These are phyloP conservation scores for Emmonsiellopsis sp. DNA, from an alignment of 2,329 filamentous ascomycete species.

Conservation along the genomic window DNA sequence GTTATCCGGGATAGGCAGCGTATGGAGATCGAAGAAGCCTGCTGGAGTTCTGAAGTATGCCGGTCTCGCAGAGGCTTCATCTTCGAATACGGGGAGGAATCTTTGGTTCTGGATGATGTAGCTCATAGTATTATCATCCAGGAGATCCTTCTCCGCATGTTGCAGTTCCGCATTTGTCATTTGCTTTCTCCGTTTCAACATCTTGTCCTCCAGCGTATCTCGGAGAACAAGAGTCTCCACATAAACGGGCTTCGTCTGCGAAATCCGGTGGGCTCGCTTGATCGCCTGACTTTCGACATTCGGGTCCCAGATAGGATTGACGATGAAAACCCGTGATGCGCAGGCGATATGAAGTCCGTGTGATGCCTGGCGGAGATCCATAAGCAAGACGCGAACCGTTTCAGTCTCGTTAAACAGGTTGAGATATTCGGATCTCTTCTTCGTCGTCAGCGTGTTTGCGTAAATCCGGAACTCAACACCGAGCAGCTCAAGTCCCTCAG, in stretches of 20 bases:
- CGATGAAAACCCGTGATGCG: conserved; percentile 79
- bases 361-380: conserved; percentile 84
- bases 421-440: conserved; percentile 64
- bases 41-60: conserved; percentile 21
- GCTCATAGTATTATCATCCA: conserved; percentile 50
- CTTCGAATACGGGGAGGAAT: conserved; percentile 34
- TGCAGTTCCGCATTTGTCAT: conserved; percentile 60
- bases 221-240: conserved; percentile 79
- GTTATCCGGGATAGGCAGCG: conserved; percentile 25
- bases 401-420: conserved; percentile 63
- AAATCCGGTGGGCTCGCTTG: conserved; percentile 79
- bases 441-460: conserved; percentile 45
- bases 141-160: conserved; percentile 44
- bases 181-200: conserved; percentile 60
- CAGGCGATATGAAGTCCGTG: conserved; percentile 77
- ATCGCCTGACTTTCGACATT: conserved; percentile 82
- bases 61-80: conserved; percentile 18
- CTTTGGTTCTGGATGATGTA: conserved; percentile 49
- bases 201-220: conserved; percentile 75
- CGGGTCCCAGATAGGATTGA: conserved; percentile 78
- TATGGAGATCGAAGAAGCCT: conserved; percentile 31
- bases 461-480: conserved; percentile 53
- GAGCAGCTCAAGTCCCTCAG: conserved; percentile 67
- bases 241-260: conserved; percentile 65
- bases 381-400: conserved; percentile 68